Evolutionary conservation across 352 stramenopile genomes (phyloP).

Genomic region (Pseudoperonospora humuli): DNA sequence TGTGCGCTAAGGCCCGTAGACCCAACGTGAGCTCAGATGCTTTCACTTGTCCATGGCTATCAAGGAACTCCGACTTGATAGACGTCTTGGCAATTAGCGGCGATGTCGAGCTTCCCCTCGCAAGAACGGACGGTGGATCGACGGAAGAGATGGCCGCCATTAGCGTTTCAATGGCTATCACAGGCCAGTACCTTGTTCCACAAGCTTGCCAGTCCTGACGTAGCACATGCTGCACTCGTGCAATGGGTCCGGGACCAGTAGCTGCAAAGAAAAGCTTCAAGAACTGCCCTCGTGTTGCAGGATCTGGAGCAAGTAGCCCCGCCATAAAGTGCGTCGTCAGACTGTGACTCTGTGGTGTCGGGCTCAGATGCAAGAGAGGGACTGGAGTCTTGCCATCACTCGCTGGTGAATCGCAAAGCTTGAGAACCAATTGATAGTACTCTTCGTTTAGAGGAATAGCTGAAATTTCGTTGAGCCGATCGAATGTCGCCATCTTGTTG

Average conservation of each 20-base stretch:
- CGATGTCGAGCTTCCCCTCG: neutral
- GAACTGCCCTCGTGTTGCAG: conserved; percentile 56
- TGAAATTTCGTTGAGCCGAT: conserved; percentile 80
- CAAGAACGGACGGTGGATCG: conserved; percentile 9
- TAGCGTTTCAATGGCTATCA: conserved; percentile 70
- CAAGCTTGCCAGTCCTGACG: conserved; percentile 85
- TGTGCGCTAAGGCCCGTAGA: conserved; percentile 64
- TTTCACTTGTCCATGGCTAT: conserved; percentile 23
- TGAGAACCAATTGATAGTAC: conserved; percentile 73
- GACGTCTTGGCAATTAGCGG: conserved; percentile 3
- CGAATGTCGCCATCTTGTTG: conserved; percentile 81
- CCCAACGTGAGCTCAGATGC: conserved; percentile 37
- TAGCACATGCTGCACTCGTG: conserved; percentile 57
- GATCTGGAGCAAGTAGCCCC: conserved; percentile 67
- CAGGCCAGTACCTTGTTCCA: conserved; percentile 76
- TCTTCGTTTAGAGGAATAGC: conserved; percentile 71
- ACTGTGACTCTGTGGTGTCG: conserved; percentile 49
- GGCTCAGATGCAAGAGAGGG: conserved; percentile 61
- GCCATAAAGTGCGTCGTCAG: conserved; percentile 76
- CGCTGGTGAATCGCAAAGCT: conserved; percentile 50
- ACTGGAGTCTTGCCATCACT: conserved; percentile 44
- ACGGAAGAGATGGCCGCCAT: conserved; percentile 37
- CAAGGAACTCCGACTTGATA: conserved; percentile 24
- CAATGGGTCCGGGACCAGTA: conserved; percentile 32
- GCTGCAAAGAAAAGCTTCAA: conserved; percentile 58